Evolutionary conservation across 2,329 filamentous ascomycete genomes (phyloP), one percentile per base, ranked within the genome.

Genomic region (Monosporascus sp.): DNA sequence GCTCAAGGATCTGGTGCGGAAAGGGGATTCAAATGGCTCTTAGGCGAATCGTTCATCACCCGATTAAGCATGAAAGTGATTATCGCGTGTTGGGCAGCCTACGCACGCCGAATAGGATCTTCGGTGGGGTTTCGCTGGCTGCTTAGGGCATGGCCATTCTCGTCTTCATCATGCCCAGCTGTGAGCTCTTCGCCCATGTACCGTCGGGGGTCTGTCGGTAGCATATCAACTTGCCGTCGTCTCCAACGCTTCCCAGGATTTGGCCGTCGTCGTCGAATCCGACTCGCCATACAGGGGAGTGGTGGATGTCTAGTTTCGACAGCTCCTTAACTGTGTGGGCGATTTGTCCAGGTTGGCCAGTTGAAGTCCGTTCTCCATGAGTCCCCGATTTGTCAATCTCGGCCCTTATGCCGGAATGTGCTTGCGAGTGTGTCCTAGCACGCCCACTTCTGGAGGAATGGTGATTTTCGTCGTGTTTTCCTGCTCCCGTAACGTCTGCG

Each of bases 211-310:
- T 77, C 68, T 85, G 81, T 16, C 83, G 77, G 65, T 84, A 86
- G 56, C 83, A 82, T 62, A 84, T 70, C 54, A 87, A 64, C 65
- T 77, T 81, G 11, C 87, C 89, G 67, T 92, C 88, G 58, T 93
- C 89, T 3, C 88, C 88, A 1, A 88, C 88, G 41, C 85, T 88
- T 1, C 88, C 84, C 7, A 93, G 73, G 14, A 92, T 79, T 68
- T 90, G 87, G 5, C 87, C 87, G 73, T 84, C 77, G 51, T 80
- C 78, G 61, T 85, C 82, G 61, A 91, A 93, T 1, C 81, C 81
- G 2, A 92, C 84, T 22, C 87, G 77, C 88, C 88, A 93, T 2
- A 91, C 86, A 1, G 87, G 87, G 19, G 83, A 85, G 49, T 83
- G 80, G 65, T 89, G 84, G 50, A 79, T 81, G 49, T 85, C 82